Base-by-base conservation (phyloP, 345 rosid species). In the Pistacia atlantica region DNA sequence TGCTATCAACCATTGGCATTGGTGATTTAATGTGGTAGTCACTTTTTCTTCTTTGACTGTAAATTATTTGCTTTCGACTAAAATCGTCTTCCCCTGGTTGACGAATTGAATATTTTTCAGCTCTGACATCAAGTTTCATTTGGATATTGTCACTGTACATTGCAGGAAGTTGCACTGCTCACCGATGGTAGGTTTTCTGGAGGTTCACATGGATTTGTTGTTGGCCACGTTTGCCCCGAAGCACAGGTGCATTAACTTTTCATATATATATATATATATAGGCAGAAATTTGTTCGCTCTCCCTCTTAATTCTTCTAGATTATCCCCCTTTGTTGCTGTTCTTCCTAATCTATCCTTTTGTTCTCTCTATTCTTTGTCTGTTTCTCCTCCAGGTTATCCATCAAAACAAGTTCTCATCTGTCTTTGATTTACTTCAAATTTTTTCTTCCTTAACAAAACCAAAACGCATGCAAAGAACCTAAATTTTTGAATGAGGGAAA, bases 131-230 rank as follows among this genome's bases (percentile, higher is more conserved):
- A 58, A 18, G 54, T 74, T 76, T 71, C 57, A 63, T 73, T 59
- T 38, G 35, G 48, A 71, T 66, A 54, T 65, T 85, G 67, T 12
- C 55, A 33, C 77, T 81, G 74, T 78, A 52, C 51, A 60, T 61
- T 74, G 81, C 90, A 96, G 99, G 99, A 96, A n/a, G 89, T 87
- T 76, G 99, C 99, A 25, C 78, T 96, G 79, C 79, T 94, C 69
- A 96, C 99, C 4, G 99, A 96, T 79, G 99, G 99, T 74, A 87
- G 99, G 76, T 96, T 96, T 87, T 96, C 99, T 0, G 98, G 99
- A 9, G 97, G 97, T 76, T 96, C 99, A 33, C 99, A 96, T 74
- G 99, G 99, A 57, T 96, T 96, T 81, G 99, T 96, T 69, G 99
- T 94, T 65, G 99, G 99, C 75, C 99, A 96, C 69, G 72, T 96